Evolutionary conservation across 495 filamentous ascomycete genomes (phyloP).

Genomic region (Podospora fimiseda): DNA sequence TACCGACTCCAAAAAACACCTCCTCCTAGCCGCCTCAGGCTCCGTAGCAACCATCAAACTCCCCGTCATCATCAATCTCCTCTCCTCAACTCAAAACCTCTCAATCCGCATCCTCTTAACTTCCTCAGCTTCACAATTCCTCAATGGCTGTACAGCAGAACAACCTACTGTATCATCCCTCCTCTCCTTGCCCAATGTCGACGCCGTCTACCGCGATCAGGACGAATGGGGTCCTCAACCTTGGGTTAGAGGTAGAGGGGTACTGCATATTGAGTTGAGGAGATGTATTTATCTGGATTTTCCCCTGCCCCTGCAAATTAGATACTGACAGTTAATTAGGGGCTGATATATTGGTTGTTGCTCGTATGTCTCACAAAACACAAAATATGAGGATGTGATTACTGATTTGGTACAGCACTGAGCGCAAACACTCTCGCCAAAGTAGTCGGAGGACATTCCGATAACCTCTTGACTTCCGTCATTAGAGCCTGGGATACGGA

Average conservation of each 20-base stretch:
- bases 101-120: constrained; percentile 78
- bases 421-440: constrained; percentile 76
- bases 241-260: constrained; percentile 60
- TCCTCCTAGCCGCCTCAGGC: constrained; percentile 59
- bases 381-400: neutral
- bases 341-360: constrained; percentile 76
- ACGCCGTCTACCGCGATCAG: constrained; percentile 65
- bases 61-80: constrained; percentile 57
- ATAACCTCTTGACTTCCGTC: constrained; percentile 51
- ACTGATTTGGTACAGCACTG: constrained; percentile 14
- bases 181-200: constrained; percentile 49
- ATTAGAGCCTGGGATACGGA: constrained; percentile 87
- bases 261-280: constrained; percentile 83
- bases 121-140: constrained; percentile 61
- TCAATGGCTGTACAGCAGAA: constrained; percentile 59
- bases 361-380: constrained; percentile 49
- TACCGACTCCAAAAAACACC: constrained; percentile 62
- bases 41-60: constrained; percentile 87
- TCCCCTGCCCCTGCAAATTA: neutral
- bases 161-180: constrained; percentile 58
- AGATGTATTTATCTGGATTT: constrained; percentile 28
- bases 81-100: constrained; percentile 52
- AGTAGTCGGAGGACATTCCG: constrained; percentile 33
- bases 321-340: constrained; percentile 16
- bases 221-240: constrained; percentile 71